Percentiles rank a stretch among this genome's conserved stretches.
phyloP scores from a whole-genome alignment of 2,329 filamentous ascomycete species.

The Colletotrichum karsti region DNA sequence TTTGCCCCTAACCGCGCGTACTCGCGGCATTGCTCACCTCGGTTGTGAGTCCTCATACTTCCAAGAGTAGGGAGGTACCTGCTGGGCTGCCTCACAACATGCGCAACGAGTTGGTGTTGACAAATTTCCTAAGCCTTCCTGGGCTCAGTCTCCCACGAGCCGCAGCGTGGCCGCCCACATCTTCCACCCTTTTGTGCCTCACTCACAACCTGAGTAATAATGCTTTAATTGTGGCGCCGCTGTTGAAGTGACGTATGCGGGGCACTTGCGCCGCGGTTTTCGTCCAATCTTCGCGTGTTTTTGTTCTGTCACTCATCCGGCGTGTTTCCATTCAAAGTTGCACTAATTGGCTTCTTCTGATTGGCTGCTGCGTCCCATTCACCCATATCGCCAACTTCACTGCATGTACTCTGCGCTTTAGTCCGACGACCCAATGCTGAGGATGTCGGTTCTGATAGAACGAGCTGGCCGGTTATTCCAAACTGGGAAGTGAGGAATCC shows the following conservation, averaged over 20 bases:
- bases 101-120: background rate
- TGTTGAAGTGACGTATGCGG: conserved; percentile 27
- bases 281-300: background rate
- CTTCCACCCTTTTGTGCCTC: background rate
- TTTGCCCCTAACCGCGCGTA: background rate
- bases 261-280: conserved; percentile 2
- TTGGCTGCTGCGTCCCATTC: conserved; percentile 8
- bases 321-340: background rate
- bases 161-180: background rate
- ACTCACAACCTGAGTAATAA: no score
- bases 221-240: background rate
- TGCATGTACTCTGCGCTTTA: conserved; percentile 70
- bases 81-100: conserved; percentile 19
- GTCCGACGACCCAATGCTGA: conserved; percentile 68
- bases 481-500: conserved; percentile 1
- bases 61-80: background rate
- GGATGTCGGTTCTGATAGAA: conserved; percentile 70
- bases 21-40: conserved; percentile 3
- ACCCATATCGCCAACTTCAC: background rate
- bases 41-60: background rate
- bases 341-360: conserved; percentile 7
- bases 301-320: background rate
- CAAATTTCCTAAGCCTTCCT: background rate
- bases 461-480: conserved; percentile 49
- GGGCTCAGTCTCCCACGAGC: background rate